A percentile compares a stretch with the other conserved stretches of the same genome.
These are phyloP conservation scores for Talaromyces sp. DNA, from an alignment of 2,329 filamentous ascomycete species.

Conservation along the genomic window DNA sequence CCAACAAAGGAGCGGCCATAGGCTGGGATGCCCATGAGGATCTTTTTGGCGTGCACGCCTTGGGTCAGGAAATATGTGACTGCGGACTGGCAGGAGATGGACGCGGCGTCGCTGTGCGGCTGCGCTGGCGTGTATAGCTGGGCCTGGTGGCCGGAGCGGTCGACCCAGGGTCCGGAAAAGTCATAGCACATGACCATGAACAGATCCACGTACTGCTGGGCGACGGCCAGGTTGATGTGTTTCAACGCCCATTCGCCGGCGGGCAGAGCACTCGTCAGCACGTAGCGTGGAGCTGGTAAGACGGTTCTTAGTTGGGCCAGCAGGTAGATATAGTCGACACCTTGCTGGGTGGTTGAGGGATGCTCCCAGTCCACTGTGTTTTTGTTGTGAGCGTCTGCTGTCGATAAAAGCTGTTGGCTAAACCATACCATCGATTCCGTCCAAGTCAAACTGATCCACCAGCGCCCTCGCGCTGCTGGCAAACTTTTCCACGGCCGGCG, in stretches of 20 bases:
- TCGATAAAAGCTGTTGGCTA: too few species aligned
- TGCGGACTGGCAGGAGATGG: conserved; percentile 59
- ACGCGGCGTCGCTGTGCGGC: conserved; percentile 52
- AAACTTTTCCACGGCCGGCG: conserved; percentile 63
- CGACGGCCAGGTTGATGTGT: conserved; percentile 62
- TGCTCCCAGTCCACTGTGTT: conserved; percentile 74
- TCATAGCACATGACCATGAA: conserved; percentile 80
- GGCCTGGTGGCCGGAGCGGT: conserved; percentile 67
- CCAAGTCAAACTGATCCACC: conserved; percentile 65
- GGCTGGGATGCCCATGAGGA: conserved; percentile 69
- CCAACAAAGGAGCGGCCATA: conserved; percentile 72
- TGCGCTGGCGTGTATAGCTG: conserved; percentile 61
- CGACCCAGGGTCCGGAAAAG: conserved; percentile 67
- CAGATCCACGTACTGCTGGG: conserved; percentile 64
- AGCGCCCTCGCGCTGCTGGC: conserved; percentile 62
- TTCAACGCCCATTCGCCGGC: conserved; percentile 62
- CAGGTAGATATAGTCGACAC: conserved; percentile 65
- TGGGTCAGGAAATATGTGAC: conserved; percentile 62
- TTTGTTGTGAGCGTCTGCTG: background rate
- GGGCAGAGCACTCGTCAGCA: conserved; percentile 68
- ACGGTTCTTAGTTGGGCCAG: conserved; percentile 62
- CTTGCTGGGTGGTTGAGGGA: conserved; percentile 62
- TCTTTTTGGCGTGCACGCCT: conserved; percentile 65
- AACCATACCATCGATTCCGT: conserved; percentile 75
- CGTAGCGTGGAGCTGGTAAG: conserved; percentile 64